These are phyloP conservation scores for Cordyceps cicadae DNA, from an alignment of 2,329 filamentous ascomycete species.

Conservation along the genomic window DNA sequence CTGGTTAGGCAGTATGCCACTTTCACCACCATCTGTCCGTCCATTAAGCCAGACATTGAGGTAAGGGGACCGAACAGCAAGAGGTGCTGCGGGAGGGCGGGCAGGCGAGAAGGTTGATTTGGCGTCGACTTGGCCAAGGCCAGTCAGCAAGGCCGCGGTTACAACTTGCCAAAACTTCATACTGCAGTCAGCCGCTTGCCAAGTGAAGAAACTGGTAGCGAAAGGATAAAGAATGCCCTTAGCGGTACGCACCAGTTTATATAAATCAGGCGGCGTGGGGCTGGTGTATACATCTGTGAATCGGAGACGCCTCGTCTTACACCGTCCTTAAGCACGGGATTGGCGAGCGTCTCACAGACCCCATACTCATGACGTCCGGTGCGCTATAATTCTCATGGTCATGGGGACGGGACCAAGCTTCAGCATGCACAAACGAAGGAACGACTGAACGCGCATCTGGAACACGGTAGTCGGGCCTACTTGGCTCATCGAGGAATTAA, in stretches of 20 bases:
- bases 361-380: not conserved
- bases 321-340: not conserved
- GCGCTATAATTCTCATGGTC: not conserved
- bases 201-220: not conserved
- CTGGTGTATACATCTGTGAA: not conserved
- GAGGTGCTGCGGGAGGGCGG: constrained; percentile 58
- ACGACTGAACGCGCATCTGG: not conserved
- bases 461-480: constrained; percentile 2
- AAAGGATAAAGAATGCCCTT: not conserved
- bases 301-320: not conserved
- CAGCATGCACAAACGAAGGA: not conserved
- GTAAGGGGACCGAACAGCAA: constrained; percentile 70
- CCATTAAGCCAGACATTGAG: constrained; percentile 61
- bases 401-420: not conserved
- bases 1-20: constrained; percentile 58
- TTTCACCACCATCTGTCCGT: constrained; percentile 52
- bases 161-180: constrained; percentile 13
- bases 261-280: not conserved
- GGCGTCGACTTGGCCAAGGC: constrained; percentile 20
- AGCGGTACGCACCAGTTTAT: not conserved
- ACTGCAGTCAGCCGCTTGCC: not conserved
- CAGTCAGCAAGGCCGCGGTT: constrained; percentile 21
- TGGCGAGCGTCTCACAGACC: not conserved
- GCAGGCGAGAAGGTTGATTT: constrained; percentile 55
- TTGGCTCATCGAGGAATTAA: not conserved